These are phyloP conservation scores for Saccharomyces hybrid DNA, from an alignment of 1,139 yeast species.

Conservation along the genomic window DNA sequence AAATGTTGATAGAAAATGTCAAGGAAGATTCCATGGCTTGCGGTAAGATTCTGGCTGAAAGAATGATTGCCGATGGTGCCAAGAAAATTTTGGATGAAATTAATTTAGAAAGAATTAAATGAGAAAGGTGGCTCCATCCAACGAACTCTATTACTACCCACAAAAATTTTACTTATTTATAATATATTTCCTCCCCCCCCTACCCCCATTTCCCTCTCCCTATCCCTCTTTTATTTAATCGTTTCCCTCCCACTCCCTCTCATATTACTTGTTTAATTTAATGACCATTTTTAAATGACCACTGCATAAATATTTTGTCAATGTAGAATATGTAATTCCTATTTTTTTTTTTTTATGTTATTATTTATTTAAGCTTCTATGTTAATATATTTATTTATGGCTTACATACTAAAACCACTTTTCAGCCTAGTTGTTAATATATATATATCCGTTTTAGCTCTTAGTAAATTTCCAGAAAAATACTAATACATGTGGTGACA, in stretches of 20 bases:
- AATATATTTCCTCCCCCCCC: background rate
- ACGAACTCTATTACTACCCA: constrained; percentile 3
- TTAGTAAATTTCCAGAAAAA: constrained; percentile 8
- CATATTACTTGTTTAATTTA: background rate
- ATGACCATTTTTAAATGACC: constrained; percentile 1
- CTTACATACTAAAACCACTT: background rate
- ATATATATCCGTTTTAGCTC: background rate
- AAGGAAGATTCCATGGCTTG: constrained; percentile 59
- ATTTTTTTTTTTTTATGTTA: background rate
- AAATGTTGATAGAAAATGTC: constrained; percentile 23
- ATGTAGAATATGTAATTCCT: background rate
- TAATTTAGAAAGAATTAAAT: constrained; percentile 54
- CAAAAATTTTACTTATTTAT: background rate
- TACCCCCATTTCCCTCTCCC: background rate
- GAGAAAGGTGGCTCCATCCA: constrained; percentile 12
- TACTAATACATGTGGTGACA: constrained; percentile 11
- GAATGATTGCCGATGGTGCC: constrained; percentile 69
- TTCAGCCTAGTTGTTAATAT: background rate
- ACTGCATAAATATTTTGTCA: background rate
- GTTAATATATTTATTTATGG: background rate
- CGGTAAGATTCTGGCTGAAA: constrained; percentile 64
- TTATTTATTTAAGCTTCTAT: background rate
- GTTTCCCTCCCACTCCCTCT: background rate
- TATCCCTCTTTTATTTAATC: background rate
- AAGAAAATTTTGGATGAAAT: constrained; percentile 72